Percentiles rank a stretch among this genome's conserved stretches.
These are phyloP conservation scores for Suillus bovinus DNA, from an alignment of 768 basidiomycete genomes.

Conservation along the genomic window DNA sequence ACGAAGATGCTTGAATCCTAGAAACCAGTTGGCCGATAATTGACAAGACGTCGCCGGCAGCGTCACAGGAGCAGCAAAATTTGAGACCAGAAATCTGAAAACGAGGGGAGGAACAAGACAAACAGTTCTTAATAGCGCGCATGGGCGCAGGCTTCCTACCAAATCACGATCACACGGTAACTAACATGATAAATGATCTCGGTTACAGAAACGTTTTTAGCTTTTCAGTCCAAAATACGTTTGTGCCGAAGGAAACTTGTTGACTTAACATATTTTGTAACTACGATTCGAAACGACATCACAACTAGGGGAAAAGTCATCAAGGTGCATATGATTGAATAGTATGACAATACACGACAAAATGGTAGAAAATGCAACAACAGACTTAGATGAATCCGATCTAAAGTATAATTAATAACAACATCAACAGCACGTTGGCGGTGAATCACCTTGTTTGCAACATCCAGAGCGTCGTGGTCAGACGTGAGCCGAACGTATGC, in stretches of 20 bases:
- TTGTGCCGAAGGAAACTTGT: no score
- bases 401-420: conserved; percentile 36
- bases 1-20: conserved; percentile 12
- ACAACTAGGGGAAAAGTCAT: neutral
- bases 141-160: neutral
- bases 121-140: conserved; percentile 3
- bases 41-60: conserved; percentile 20
- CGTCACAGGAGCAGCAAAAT: conserved; percentile 19
- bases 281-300: neutral
- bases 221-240: neutral
- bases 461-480: conserved; percentile 96
- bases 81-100: conserved; percentile 11
- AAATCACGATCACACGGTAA: conserved; percentile 21
- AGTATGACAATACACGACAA: conserved; percentile 7
- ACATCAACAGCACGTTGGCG: conserved; percentile 1
- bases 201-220: neutral
- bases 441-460: conserved; percentile 87
- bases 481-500: conserved; percentile 94
- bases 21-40: conserved; percentile 10
- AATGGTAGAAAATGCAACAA: conserved; percentile 5
- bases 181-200: conserved; percentile 5
- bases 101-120: conserved; percentile 16
- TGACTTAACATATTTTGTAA: neutral
- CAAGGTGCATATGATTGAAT: conserved; percentile 11
- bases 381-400: conserved; percentile 87